Evolutionary conservation across 257 asterid genomes (phyloP), one percentile per base, ranked within the genome.

Genomic region (Solanum peruvianum): DNA sequence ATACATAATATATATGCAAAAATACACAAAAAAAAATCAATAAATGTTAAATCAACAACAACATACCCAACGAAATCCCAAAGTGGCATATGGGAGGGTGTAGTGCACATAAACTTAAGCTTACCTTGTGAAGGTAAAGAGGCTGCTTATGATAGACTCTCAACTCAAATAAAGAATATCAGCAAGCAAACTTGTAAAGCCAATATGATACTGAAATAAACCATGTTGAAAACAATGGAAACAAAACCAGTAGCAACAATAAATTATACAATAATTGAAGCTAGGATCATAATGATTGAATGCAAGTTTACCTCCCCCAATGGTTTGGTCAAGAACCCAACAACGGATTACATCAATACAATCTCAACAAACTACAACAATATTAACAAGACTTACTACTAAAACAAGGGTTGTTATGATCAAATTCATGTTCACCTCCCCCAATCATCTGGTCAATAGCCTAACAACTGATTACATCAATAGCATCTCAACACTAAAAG

Each of bases 371-470:
- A 70, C 10, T 70, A 64, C 8, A 11, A n/a, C 35, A 64, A 25
- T n/a, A 35, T 25, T 13, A 9, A 13, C 56, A 11, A 58, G 15
- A 52, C 47, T 70, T 1, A 81, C 35, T 12, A 25, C 23, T 16
- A 31, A 23, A 78, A 70, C n/a, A 73, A 37, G 67, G 3, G 33
- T 78, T 11, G 2, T 70, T 9, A 31, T 62, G 82, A 31, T 20
- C 37, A 7, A 20, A 25, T 20, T 12, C 11, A 66, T 1, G 64
- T 25, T 71, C 91, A 94, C 97, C 98, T 95, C 98, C 87, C 97
- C 97, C 7, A 81, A 88, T 90, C 92, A 90, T 88, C 88, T 94
- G 49, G 96, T 94, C 2, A 95, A 94, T 90, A 95, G 93, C 33
- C 96, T 29, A 67, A 29, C 9, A 67, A 66, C 2, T 25, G 71